Percentiles rank a stretch among this genome's conserved stretches.
Conservation (phyloP, 2,329 filamentous ascomycete genomes). For the Nigrospora sphaerica region DNA sequence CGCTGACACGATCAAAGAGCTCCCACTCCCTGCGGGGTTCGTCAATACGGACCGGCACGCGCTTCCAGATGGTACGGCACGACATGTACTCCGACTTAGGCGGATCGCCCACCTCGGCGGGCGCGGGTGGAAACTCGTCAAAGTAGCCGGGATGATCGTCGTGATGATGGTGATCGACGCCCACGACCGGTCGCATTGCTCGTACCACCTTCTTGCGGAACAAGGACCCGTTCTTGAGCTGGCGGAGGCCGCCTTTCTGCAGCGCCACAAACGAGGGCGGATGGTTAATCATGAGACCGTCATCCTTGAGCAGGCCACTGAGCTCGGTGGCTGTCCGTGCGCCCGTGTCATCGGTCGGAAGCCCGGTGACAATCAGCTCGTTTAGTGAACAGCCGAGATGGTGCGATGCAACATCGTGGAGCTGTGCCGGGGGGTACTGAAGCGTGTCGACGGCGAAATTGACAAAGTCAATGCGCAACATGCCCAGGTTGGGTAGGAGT, state of each 20-base stretch:
- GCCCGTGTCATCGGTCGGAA: constrained; percentile 42
- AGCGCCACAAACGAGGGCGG: constrained; percentile 34
- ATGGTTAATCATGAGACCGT: constrained; percentile 42
- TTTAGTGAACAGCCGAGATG: constrained; percentile 46
- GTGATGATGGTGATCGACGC: constrained; percentile 17
- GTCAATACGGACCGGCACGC: constrained; percentile 32
- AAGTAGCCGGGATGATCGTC: constrained; percentile 18
- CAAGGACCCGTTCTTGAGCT: constrained; percentile 20
- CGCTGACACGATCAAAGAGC: constrained; percentile 33
- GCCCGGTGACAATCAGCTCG: constrained; percentile 44
- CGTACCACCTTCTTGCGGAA: constrained; percentile 39
- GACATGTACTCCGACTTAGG: constrained; percentile 32
- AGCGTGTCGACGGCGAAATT: constrained; percentile 43
- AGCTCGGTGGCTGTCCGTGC: constrained; percentile 39
- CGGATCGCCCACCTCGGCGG: constrained; percentile 31
- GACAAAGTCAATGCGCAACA: constrained; percentile 45
- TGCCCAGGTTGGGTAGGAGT: constrained; percentile 38
- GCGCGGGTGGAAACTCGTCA: constrained; percentile 29
- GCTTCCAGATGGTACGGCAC: constrained; percentile 44
- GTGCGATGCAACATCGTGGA: constrained; percentile 46
- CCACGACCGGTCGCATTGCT: constrained; percentile 20
- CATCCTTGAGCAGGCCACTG: constrained; percentile 44
- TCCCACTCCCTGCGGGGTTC: constrained; percentile 37
- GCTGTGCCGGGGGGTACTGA: constrained; percentile 35
- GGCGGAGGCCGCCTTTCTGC: constrained; percentile 27